phyloP scores from a whole-genome alignment of 306 rosid species.

The Erythrophleum fordii region DNA sequence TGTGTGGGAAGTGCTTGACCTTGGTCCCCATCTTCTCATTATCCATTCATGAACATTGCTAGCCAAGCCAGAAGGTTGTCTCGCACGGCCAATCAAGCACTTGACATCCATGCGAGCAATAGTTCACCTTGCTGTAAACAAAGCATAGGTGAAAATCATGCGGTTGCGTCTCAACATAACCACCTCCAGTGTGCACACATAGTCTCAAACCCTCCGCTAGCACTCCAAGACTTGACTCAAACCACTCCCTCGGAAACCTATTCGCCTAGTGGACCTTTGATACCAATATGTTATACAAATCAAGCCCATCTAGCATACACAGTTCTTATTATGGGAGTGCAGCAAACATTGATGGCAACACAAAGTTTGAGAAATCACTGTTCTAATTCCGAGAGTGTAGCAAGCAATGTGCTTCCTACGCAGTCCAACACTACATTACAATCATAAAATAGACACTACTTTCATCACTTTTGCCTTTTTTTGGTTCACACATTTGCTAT shows the following conservation, averaged over 20 bases:
- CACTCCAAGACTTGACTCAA: conserved; percentile 40
- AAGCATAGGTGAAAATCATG: conserved; percentile 83
- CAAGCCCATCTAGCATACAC: conserved; percentile 16
- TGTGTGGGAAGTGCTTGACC: no score
- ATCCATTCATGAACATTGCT: no score
- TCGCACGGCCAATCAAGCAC: conserved; percentile 65
- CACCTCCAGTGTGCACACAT: conserved; percentile 63
- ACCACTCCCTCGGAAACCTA: conserved; percentile 64
- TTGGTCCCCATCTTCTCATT: no score
- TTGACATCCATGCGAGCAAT: conserved; percentile 77
- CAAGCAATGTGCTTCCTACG: no score
- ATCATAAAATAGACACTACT: not conserved
- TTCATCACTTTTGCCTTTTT: not conserved
- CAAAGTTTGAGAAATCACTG: no score
- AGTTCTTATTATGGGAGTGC: no score
- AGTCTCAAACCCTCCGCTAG: conserved; percentile 48
- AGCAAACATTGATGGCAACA: no score
- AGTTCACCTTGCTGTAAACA: conserved; percentile 63
- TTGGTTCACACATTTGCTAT: no score
- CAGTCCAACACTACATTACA: no score
- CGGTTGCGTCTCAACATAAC: conserved; percentile 62
- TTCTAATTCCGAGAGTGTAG: no score
- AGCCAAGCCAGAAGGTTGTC: no score
- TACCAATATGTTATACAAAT: conserved; percentile 34
- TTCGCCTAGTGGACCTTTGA: conserved; percentile 57